Conservation (phyloP, 441 rosid genomes). For the Erodium chrysanthum region DNA sequence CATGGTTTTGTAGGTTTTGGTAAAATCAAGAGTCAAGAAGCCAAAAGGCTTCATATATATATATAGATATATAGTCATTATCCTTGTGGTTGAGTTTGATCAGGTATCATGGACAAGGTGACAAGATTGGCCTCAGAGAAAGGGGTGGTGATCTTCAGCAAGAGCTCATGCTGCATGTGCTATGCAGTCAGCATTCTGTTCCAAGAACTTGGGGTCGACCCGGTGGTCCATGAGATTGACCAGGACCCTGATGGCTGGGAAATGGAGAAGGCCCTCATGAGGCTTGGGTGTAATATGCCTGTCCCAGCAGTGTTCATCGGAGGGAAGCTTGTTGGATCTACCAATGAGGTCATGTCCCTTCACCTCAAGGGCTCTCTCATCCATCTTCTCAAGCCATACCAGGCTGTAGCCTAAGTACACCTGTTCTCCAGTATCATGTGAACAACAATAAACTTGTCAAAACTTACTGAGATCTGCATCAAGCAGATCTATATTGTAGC, state of each 20-base stretch:
- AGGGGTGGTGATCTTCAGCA: slow-evolving; percentile 74
- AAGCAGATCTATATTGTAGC: not conserved
- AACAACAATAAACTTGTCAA: not conserved
- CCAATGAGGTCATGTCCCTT: slow-evolving; percentile 4
- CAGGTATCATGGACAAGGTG: slow-evolving; percentile 27
- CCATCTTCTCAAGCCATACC: not conserved
- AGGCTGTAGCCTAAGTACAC: not conserved
- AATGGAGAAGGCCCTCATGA: slow-evolving; percentile 43
- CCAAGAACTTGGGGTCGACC: slow-evolving; percentile 52
- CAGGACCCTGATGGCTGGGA: slow-evolving; percentile 48
- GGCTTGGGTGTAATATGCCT: slow-evolving; percentile 3
- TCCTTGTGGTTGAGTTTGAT: not conserved
- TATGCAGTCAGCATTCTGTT: slow-evolving; percentile 54
- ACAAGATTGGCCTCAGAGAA: slow-evolving; percentile 39
- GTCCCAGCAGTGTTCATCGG: not conserved
- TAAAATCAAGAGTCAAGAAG: not conserved
- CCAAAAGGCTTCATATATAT: not conserved
- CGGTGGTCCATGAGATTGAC: slow-evolving; percentile 62
- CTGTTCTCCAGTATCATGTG: not conserved
- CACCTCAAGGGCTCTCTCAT: slow-evolving; percentile 3
- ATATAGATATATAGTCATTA: too few species aligned
- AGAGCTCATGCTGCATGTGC: slow-evolving; percentile 65
- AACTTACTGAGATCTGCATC: not conserved
- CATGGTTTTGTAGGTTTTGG: not conserved
- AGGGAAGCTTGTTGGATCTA: not conserved